Percentiles rank a stretch among this genome's conserved stretches.
These are phyloP conservation scores for Penicillium egyptiacum DNA, from an alignment of 495 filamentous ascomycete genomes.

Conservation along the genomic window DNA sequence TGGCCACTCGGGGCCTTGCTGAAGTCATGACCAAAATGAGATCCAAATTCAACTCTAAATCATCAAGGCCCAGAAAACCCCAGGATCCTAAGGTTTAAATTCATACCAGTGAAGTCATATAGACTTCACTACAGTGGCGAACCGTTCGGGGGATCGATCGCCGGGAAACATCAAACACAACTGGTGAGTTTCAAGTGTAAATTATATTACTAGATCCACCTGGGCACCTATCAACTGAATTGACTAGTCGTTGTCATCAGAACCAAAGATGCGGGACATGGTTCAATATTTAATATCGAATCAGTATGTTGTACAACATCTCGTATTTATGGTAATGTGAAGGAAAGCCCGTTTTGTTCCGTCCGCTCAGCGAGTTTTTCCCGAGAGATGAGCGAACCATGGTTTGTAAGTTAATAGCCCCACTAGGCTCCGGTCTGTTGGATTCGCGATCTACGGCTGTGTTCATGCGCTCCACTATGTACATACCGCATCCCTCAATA, in stretches of 20 bases:
- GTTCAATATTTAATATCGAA: neutral
- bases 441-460: neutral
- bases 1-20: neutral
- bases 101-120: conserved; percentile 1
- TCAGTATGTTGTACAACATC: neutral
- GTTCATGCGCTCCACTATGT: neutral
- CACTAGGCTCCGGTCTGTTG: neutral
- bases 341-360: neutral
- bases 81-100: neutral
- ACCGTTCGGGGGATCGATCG: conserved; percentile 10
- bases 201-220: neutral
- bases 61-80: neutral
- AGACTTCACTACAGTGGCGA: conserved; percentile 10
- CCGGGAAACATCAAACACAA: conserved; percentile 1
- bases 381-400: conserved; percentile 33
- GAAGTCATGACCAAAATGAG: conserved; percentile 6
- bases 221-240: neutral
- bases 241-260: neutral
- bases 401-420: conserved; percentile 1
- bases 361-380: conserved; percentile 26
- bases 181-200: neutral
- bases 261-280: neutral
- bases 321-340: neutral
- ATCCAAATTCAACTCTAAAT: neutral
- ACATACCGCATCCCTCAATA: neutral